A percentile compares a stretch with the other conserved stretches of the same genome.
phyloP scores from a whole-genome alignment of 768 basidiomycete genomes.

The Pleurotus tuoliensis region DNA sequence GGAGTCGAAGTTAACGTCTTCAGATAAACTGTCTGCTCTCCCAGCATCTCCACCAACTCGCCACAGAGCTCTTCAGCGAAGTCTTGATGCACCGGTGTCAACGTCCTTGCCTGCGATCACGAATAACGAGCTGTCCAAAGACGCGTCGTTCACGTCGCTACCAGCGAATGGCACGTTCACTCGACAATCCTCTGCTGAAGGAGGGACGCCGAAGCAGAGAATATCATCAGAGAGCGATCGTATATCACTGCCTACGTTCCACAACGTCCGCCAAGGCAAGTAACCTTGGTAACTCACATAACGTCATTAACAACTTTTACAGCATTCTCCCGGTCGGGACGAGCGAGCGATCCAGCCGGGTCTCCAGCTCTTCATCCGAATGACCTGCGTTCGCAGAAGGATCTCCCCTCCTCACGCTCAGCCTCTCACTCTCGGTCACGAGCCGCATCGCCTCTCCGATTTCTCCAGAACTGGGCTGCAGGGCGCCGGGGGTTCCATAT shows the following conservation, averaged over 20 bases:
- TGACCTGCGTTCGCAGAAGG: conserved; percentile 18
- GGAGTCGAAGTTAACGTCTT: conserved; percentile 43
- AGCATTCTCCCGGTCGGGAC: conserved; percentile 27
- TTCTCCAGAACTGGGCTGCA: conserved; percentile 50
- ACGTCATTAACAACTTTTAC: background rate
- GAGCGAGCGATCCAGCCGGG: conserved; percentile 31
- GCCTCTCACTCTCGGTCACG: conserved; percentile 53
- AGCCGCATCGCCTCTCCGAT: conserved; percentile 53
- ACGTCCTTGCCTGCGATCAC: conserved; percentile 30
- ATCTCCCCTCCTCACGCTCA: conserved; percentile 32
- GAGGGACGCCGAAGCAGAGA: conserved; percentile 45
- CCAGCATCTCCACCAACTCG: conserved; percentile 28
- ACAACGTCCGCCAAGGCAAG: conserved; percentile 37
- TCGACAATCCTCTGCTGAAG: conserved; percentile 28
- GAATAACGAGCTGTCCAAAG: conserved; percentile 15
- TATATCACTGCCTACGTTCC: conserved; percentile 33
- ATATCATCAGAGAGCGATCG: conserved; percentile 56
- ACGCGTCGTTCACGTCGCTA: background rate
- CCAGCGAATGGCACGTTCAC: conserved; percentile 10
- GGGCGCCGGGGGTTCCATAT: conserved; percentile 43
- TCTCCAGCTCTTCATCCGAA: conserved; percentile 29
- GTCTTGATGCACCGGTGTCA: conserved; percentile 39
- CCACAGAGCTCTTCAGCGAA: conserved; percentile 30
- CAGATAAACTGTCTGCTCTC: conserved; percentile 42
- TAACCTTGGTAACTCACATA: background rate